These are phyloP conservation scores for Aspergillus sp. DNA, from an alignment of 2,329 filamentous ascomycete genomes.

Conservation along the genomic window DNA sequence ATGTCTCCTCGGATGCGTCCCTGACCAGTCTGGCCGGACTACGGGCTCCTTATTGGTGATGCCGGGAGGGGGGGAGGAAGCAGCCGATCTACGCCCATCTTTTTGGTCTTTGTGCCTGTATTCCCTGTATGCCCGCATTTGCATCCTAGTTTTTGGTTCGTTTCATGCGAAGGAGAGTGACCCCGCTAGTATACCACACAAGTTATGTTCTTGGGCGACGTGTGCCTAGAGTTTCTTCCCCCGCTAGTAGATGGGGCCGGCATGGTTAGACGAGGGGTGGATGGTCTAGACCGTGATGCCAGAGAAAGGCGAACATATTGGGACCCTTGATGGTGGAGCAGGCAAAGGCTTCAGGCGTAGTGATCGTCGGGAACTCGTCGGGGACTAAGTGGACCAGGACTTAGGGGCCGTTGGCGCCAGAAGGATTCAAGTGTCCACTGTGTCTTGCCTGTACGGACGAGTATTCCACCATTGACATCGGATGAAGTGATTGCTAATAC, in stretches of 20 bases:
- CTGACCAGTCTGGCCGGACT: constrained; percentile 46
- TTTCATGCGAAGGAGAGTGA: constrained; percentile 7
- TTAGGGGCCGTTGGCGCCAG: neutral
- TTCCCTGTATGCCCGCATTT: too few species aligned
- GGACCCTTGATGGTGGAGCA: neutral
- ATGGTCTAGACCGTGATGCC: neutral
- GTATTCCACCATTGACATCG: too few species aligned
- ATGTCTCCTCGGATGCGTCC: constrained; percentile 40
- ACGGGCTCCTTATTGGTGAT: constrained; percentile 46
- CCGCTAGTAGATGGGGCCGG: neutral
- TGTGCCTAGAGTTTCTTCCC: neutral
- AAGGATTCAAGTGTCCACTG: neutral
- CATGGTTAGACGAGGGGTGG: neutral
- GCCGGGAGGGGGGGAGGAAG: neutral
- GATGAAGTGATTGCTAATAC: neutral
- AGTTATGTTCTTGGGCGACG: neutral
- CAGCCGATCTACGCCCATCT: neutral
- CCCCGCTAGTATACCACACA: neutral
- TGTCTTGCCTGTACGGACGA: too few species aligned
- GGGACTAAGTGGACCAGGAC: neutral
- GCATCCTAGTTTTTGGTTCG: constrained; percentile 21
- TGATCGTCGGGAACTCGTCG: neutral
- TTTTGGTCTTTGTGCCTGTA: neutral
- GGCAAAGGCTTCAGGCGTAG: neutral
- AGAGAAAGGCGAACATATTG: neutral